phyloP scores from a whole-genome alignment of 257 asterid genomes.

The Avicennia marina region DNA sequence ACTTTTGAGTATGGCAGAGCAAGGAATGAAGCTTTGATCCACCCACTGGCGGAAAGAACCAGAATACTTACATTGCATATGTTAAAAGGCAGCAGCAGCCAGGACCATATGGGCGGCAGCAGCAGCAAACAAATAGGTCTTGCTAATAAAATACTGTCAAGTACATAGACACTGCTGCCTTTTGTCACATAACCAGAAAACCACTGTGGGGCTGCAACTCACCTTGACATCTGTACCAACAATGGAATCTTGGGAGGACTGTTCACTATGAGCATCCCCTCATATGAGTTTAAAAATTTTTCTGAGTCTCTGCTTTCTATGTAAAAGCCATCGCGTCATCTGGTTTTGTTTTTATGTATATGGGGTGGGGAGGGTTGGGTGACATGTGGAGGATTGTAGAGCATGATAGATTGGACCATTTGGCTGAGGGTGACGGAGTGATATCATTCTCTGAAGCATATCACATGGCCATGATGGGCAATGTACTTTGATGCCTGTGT shows the following conservation, averaged over 20 bases:
- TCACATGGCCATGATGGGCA: too few relatives aligned
- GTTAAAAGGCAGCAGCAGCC: slow-evolving; percentile 20
- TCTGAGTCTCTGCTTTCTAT: too few relatives aligned
- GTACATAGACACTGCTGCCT: slow-evolving; percentile 28
- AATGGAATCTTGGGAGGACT: not conserved
- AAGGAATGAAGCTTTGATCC: slow-evolving; percentile 45
- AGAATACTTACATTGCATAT: slow-evolving; percentile 30
- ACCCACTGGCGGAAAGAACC: slow-evolving; percentile 24
- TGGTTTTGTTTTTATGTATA: too few relatives aligned
- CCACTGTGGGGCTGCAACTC: slow-evolving; percentile 23
- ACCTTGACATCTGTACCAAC: slow-evolving; percentile 6
- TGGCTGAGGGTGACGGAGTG: too few relatives aligned
- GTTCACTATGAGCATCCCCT: too few relatives aligned
- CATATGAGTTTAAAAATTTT: too few relatives aligned
- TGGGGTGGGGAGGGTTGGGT: too few relatives aligned
- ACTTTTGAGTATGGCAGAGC: slow-evolving; percentile 31
- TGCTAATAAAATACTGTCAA: slow-evolving; percentile 21
- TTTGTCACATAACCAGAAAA: slow-evolving; percentile 25
- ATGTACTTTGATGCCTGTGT: too few relatives aligned
- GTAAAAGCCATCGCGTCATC: too few relatives aligned
- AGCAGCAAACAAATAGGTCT: slow-evolving; percentile 14
- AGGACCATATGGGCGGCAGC: slow-evolving; percentile 18
- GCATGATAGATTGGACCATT: not conserved
- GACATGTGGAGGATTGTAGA: slow-evolving; percentile 19
- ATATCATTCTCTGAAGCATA: too few relatives aligned